A percentile compares a stretch with the other conserved stretches of the same genome.
Evolutionary conservation across 805 yeast species (phyloP).

Genomic region (Wickerhamiella kurtzmanii): DNA sequence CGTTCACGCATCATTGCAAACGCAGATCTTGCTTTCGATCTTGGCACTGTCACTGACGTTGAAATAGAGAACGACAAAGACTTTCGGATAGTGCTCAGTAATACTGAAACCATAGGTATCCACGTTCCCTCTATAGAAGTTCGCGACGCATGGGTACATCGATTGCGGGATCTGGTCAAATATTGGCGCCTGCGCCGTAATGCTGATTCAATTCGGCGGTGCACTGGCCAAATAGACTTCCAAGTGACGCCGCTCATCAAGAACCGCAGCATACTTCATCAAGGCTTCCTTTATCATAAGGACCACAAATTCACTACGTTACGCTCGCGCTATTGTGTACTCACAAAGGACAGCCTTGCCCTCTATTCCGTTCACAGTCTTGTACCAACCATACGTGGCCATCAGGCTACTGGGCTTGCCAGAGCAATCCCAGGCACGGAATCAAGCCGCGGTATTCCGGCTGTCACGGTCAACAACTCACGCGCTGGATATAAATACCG

Average conservation of each 20-base stretch:
- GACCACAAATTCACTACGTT: conserved; percentile 57
- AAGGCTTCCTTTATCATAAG: conserved; percentile 60
- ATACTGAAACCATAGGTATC: conserved; percentile 5
- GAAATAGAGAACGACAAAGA: conserved; percentile 20
- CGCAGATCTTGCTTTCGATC: conserved; percentile 50
- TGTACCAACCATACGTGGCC: neutral
- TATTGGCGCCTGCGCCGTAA: conserved; percentile 48
- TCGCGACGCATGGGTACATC: conserved; percentile 55
- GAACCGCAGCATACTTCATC: conserved; percentile 44
- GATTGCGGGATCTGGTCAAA: conserved; percentile 31
- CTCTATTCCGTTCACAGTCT: conserved; percentile 36
- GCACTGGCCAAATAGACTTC: conserved; percentile 4
- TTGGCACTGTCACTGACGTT: conserved; percentile 32
- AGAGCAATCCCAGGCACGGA: neutral
- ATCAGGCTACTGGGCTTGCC: neutral
- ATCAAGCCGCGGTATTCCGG: neutral
- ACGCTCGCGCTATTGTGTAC: conserved; percentile 42
- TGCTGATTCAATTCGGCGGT: conserved; percentile 25
- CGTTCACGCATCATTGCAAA: conserved; percentile 40
- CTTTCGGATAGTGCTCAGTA: conserved; percentile 21
- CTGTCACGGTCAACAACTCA: neutral
- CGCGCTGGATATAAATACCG: neutral
- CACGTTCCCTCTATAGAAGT: conserved; percentile 3
- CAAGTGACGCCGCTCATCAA: conserved; percentile 39
- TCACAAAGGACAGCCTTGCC: conserved; percentile 57